Conservation (phyloP, 352 stramenopile genomes). For the Globisporangium heterothallicum region DNA sequence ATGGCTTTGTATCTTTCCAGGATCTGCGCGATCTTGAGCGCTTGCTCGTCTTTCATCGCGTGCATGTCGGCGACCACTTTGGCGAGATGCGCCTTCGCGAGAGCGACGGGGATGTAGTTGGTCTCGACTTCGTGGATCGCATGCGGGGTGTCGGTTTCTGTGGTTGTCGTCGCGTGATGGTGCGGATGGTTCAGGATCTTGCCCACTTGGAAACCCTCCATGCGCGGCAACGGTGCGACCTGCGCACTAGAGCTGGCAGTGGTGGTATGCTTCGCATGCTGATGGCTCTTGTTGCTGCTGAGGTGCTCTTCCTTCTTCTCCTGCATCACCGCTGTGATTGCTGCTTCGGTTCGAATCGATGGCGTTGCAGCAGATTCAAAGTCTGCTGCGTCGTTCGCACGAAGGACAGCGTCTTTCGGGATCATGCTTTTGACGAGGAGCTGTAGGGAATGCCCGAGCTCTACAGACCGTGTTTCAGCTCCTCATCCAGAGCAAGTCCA, state of each 20-base stretch:
- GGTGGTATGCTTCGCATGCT: constrained; percentile 3
- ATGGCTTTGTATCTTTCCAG: constrained; percentile 47
- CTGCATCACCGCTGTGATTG: no score
- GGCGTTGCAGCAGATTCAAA: no score
- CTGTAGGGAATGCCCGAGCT: no score
- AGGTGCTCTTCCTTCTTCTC: no score
- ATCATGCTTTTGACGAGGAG: no score
- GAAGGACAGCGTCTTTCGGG: no score
- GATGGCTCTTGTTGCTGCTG: background rate
- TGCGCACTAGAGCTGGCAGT: constrained; percentile 8
- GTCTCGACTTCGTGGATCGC: constrained; percentile 17
- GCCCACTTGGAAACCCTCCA: constrained; percentile 43
- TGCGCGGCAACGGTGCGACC: constrained; percentile 25
- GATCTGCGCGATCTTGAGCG: constrained; percentile 41
- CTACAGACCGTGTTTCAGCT: no score
- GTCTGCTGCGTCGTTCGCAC: no score
- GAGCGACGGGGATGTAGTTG: constrained; percentile 64
- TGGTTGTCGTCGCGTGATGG: constrained; percentile 12
- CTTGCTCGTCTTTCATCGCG: constrained; percentile 63
- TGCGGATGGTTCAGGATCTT: constrained; percentile 30
- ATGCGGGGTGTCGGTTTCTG: constrained; percentile 3
- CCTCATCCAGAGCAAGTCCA: no score
- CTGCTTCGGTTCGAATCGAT: no score
- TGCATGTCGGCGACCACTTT: constrained; percentile 80
- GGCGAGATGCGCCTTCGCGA: constrained; percentile 49